phyloP scores from a whole-genome alignment of 352 stramenopile genomes.

The Phytopythium cucurbitacearum region DNA sequence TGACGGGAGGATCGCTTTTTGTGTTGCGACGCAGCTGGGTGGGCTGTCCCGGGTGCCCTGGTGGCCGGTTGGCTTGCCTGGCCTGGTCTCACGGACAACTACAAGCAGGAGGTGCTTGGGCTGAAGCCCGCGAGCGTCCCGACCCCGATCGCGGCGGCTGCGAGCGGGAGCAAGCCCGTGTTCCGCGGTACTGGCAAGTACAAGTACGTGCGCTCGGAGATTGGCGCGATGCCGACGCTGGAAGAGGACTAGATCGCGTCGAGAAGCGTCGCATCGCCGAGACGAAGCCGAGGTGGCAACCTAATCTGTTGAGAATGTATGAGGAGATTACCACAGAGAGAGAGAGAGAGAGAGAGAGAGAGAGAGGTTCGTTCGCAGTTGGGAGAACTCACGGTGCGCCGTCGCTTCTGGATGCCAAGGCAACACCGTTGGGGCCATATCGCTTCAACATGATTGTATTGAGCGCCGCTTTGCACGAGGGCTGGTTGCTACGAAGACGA shows the following conservation, averaged over 20 bases:
- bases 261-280: background rate
- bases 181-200: slow-evolving; percentile 68
- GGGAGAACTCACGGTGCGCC: no score
- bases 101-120: slow-evolving; percentile 76
- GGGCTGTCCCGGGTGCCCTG: slow-evolving; percentile 43
- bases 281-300: background rate
- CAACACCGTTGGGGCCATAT: no score
- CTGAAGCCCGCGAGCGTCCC: slow-evolving; percentile 27
- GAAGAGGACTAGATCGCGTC: slow-evolving; percentile 45
- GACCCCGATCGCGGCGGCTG: slow-evolving; percentile 15
- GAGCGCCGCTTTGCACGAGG: no score
- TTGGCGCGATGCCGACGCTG: slow-evolving; percentile 67
- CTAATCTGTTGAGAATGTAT: slow-evolving; percentile 12
- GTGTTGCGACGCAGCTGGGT: slow-evolving; percentile 24
- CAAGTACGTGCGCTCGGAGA: slow-evolving; percentile 72
- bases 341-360: background rate
- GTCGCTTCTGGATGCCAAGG: no score
- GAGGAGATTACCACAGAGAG: slow-evolving; percentile 6
- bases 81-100: slow-evolving; percentile 59
- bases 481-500: no score
- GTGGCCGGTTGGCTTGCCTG: slow-evolving; percentile 66
- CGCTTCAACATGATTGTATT: no score
- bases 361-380: no score
- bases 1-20: background rate
- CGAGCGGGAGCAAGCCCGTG: slow-evolving; percentile 16